These are phyloP conservation scores for Polytrichum commune DNA, from an alignment of 225 moss, liverwort and hornwort genomes.

Conservation along the genomic window DNA sequence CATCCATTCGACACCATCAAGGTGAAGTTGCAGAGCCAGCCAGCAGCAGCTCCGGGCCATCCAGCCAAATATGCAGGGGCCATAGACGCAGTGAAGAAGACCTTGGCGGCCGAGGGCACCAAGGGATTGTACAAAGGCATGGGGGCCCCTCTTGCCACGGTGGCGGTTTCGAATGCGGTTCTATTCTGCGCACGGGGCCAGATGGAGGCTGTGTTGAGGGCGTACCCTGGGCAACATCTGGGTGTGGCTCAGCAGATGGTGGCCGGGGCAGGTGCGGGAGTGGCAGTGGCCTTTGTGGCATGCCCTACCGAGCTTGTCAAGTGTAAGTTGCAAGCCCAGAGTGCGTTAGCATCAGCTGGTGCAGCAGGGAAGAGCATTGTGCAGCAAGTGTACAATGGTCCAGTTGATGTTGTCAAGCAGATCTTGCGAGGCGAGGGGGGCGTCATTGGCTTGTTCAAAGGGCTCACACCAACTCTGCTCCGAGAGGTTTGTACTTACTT, in stretches of 20 bases:
- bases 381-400: conserved; percentile 34
- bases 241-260: conserved; percentile 40
- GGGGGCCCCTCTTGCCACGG: conserved; percentile 66
- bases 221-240: conserved; percentile 31
- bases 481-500: conserved; percentile 33
- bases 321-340: conserved; percentile 51
- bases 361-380: conserved; percentile 7
- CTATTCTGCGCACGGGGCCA: conserved; percentile 58
- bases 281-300: conserved; percentile 11
- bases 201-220: conserved; percentile 41
- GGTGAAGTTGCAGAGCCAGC: conserved; percentile 65
- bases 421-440: conserved; percentile 53
- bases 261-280: conserved; percentile 10
- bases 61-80: conserved; percentile 51
- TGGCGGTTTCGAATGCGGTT: conserved; percentile 60
- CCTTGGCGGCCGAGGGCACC: conserved; percentile 41
- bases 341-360: conserved; percentile 28
- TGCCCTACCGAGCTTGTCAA: conserved; percentile 14
- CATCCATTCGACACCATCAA: conserved; percentile 72
- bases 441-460: conserved; percentile 43
- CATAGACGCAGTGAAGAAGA: conserved; percentile 56
- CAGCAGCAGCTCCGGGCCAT: conserved; percentile 45
- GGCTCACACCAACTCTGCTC: conserved; percentile 49
- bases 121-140: conserved; percentile 63
- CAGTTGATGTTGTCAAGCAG: conserved; percentile 52